A percentile compares a stretch with the other conserved stretches of the same genome.
phyloP scores from a whole-genome alignment of 768 basidiomycete genomes.

The Nidularia pulvinata region DNA sequence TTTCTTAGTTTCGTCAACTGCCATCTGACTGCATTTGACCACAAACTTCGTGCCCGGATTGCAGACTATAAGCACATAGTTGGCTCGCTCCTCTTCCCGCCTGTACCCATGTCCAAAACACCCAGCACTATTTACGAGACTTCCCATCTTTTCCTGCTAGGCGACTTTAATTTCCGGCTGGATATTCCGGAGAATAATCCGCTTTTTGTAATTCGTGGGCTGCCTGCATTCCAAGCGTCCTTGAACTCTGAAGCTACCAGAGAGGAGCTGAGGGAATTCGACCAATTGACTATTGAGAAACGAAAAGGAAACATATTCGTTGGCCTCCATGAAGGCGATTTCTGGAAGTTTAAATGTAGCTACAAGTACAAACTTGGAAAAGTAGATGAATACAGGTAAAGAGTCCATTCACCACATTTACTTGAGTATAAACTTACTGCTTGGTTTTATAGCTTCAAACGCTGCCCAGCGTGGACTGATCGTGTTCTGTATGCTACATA shows the following conservation, averaged over 20 bases:
- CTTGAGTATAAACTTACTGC: conserved; percentile 2
- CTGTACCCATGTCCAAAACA: conserved; percentile 33
- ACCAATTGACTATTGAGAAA: conserved; percentile 69
- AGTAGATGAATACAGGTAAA: conserved; percentile 81
- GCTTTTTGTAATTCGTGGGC: conserved; percentile 27
- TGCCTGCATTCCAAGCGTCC: conserved; percentile 34
- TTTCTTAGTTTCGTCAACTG: conserved; percentile 81
- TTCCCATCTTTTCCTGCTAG: conserved; percentile 91
- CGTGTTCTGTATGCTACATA: conserved; percentile 84
- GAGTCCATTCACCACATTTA: neutral
- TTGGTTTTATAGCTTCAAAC: conserved; percentile 45
- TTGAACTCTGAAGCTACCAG: conserved; percentile 51
- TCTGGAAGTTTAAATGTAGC: conserved; percentile 88
- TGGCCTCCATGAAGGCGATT: conserved; percentile 81
- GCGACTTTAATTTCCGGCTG: conserved; percentile 93
- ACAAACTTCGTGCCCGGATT: conserved; percentile 64
- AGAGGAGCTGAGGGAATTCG: conserved; percentile 65
- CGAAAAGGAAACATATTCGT: conserved; percentile 66
- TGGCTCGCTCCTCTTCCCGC: conserved; percentile 73
- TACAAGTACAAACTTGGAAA: conserved; percentile 87
- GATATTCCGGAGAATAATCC: conserved; percentile 57
- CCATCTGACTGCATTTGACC: conserved; percentile 85
- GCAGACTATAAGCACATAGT: conserved; percentile 85
- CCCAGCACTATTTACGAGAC: conserved; percentile 77
- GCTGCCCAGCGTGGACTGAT: conserved; percentile 93